Percentiles rank a stretch among this genome's conserved stretches.
Evolutionary conservation across 805 yeast species (phyloP).

Genomic region (Brettanomyces bruxellensis): DNA sequence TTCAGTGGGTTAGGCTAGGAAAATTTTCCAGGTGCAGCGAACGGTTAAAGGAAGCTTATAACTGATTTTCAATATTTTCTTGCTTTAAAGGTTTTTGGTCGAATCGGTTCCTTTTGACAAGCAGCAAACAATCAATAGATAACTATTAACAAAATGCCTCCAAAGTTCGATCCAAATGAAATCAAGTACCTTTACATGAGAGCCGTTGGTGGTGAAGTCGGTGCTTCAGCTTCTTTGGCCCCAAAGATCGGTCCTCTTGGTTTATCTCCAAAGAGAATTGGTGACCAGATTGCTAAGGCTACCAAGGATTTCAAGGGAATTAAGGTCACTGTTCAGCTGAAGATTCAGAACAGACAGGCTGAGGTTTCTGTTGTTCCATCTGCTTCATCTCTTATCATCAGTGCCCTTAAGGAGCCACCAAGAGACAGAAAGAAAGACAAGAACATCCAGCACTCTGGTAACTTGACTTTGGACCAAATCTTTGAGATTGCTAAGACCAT

Average conservation of each 20-base stretch:
- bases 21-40: not conserved
- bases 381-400: conserved; percentile 97
- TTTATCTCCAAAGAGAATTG: conserved; percentile 99
- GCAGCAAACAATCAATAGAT: not conserved
- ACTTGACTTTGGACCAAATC: conserved; percentile 94
- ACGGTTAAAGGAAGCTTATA: not conserved
- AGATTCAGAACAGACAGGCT: conserved; percentile 99
- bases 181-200: conserved; percentile 97
- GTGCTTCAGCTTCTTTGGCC: conserved; percentile 98
- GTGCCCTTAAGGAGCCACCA: conserved; percentile 99
- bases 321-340: conserved; percentile 96
- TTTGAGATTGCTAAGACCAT: conserved; percentile 95
- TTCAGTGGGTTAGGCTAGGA: too few species aligned
- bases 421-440: conserved; percentile 99
- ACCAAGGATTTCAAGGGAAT: conserved; percentile 99
- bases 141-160: conserved; percentile 59
- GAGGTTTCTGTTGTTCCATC: conserved; percentile 98
- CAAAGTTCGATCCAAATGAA: conserved; percentile 98
- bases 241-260: conserved; percentile 99
- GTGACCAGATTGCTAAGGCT: conserved; percentile 99
- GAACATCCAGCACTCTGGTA: conserved; percentile 99
- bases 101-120: not conserved
- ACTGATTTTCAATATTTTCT: not conserved
- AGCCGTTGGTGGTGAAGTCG: conserved; percentile 99
- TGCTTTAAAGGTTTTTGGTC: not conserved